phyloP scores from a whole-genome alignment of 1,284 basidiomycete genomes.

The Mrakiaceae sp. region DNA sequence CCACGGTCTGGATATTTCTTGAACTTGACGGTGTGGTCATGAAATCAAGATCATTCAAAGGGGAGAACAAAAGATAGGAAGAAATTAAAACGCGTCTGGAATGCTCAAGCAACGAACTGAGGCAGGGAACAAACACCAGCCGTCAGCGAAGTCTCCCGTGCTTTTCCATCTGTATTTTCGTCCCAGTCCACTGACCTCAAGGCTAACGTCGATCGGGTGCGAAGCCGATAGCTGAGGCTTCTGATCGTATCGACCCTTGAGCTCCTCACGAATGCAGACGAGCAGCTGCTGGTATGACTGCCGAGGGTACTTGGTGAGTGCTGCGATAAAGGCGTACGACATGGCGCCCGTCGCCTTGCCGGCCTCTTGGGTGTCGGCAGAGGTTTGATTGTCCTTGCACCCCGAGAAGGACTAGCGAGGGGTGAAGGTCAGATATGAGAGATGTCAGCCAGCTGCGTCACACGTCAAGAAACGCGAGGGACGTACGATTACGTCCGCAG shows the following conservation, averaged over 20 bases:
- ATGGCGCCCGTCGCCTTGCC: slow-evolving; percentile 80
- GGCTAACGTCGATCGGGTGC: slow-evolving; percentile 23
- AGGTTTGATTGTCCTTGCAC: slow-evolving; percentile 41
- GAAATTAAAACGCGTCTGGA: no score
- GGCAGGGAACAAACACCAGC: no score
- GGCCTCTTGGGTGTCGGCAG: slow-evolving; percentile 72
- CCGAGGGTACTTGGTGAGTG: slow-evolving; percentile 49
- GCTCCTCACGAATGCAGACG: slow-evolving; percentile 47
- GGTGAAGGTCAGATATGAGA: no score
- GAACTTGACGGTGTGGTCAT: no score
- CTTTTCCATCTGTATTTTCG: no score
- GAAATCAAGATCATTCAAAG: no score
- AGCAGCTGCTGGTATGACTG: slow-evolving; percentile 74
- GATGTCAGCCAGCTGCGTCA: no score
- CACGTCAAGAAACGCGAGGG: not conserved
- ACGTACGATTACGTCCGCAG: slow-evolving; percentile 51
- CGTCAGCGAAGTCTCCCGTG: no score
- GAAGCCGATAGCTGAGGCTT: slow-evolving; percentile 55
- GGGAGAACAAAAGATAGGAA: no score
- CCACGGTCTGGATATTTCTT: no score
- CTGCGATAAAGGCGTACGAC: slow-evolving; percentile 58
- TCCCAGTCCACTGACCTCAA: not conserved
- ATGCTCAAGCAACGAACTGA: no score
- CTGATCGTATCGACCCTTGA: slow-evolving; percentile 52
- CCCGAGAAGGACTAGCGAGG: not conserved